A percentile compares a stretch with the other conserved stretches of the same genome.
phyloP scores from a whole-genome alignment of 768 basidiomycete species.

The Xerocomellus amylosporus region DNA sequence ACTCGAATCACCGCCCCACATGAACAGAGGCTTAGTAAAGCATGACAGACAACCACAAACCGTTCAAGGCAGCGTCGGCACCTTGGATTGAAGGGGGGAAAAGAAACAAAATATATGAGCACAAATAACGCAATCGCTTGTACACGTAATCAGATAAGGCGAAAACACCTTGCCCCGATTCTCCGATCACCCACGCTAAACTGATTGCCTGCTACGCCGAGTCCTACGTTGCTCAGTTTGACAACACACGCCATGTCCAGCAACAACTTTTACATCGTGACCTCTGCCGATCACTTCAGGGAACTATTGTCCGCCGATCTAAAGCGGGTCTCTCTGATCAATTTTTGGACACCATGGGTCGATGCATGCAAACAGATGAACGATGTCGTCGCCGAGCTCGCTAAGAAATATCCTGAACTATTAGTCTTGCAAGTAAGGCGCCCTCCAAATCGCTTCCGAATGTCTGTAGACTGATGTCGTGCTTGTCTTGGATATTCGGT shows the following conservation, averaged over 20 bases:
- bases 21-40: neutral
- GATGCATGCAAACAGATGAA: slow-evolving; percentile 91
- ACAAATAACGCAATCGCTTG: neutral
- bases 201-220: neutral
- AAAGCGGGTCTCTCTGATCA: slow-evolving; percentile 76
- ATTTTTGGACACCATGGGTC: slow-evolving; percentile 95
- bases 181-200: neutral
- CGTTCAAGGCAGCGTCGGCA: neutral
- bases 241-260: slow-evolving; percentile 17
- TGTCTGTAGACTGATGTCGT: neutral
- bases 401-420: slow-evolving; percentile 63
- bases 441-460: neutral
- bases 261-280: slow-evolving; percentile 47
- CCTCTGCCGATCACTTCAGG: slow-evolving; percentile 72
- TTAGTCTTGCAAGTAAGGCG: slow-evolving; percentile 72
- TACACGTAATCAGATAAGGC: neutral
- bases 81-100: neutral
- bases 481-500: neutral
- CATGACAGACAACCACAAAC: neutral
- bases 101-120: neutral
- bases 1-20: neutral
- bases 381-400: slow-evolving; percentile 66
- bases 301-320: slow-evolving; percentile 73
- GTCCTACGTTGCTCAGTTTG: too few relatives aligned
- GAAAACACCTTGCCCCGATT: too few relatives aligned